Evolutionary conservation across 2,329 filamentous ascomycete genomes (phyloP), one percentile per base, ranked within the genome.

Genomic region (Aspergillus flavus): DNA sequence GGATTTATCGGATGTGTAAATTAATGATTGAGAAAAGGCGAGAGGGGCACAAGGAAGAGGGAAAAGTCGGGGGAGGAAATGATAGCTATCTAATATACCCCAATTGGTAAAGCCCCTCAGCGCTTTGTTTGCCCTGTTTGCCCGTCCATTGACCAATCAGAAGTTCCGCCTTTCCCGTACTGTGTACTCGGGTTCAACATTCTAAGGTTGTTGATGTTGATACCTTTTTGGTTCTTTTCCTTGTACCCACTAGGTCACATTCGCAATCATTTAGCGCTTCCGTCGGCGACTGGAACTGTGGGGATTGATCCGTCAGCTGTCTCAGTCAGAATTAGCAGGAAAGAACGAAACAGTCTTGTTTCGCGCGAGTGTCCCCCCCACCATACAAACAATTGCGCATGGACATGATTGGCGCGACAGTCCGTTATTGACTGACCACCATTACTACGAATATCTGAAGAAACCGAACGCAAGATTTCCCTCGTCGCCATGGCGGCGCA

Each of bases 41-140:
- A 36, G 57, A 53, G 46, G 19, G 54, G 21, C 62, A 30, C 45
- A 41, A 60, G 57, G 57, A 34, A 12, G 11, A 36, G 21, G 48
- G 19, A 57, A 52, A 63, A 55, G 50, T 63, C 61, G 53, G 45
- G 19, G 16, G 43, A 19, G 28, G 30, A 12, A 21, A 43, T 45
- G 16, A 48, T 43, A 16, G 36, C 36, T 19, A 39, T 39, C 36
- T n/a, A 57, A 59, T 68, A 66, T 57, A 66, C 66, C 65, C 66
- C 36, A 41, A 64, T 66, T 66, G 61, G 59, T 62, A 36, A 36
- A 36, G 34, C 34, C 34, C 34, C 34, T 58, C 64, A 69, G 69
- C 68, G 61, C 58, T 59, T 55, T 65, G 72, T 74, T 73, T 75
- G 72, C 21, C 16, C 28, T 66, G 70, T 75, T 76, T 76, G 74